Evolutionary conservation across 257 asterid species (phyloP).

Genomic region (Eustoma russellianum): DNA sequence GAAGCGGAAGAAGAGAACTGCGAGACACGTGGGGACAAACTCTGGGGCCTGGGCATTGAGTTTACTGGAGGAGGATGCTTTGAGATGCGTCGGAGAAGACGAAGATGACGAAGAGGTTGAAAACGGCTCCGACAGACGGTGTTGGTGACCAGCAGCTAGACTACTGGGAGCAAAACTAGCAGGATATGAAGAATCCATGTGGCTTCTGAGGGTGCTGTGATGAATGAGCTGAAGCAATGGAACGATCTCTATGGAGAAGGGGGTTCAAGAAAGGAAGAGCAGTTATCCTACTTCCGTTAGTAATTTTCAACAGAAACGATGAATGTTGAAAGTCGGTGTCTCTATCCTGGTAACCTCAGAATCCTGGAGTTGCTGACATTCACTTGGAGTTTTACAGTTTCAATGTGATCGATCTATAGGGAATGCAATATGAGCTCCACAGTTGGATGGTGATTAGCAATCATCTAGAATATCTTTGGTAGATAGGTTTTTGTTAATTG

Average conservation of each 20-base stretch:
- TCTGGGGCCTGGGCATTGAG: constrained; percentile 82
- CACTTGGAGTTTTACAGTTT: no score
- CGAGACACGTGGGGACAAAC: constrained; percentile 51
- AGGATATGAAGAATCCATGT: constrained; percentile 12
- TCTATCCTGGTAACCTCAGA: no score
- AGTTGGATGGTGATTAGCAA: no score
- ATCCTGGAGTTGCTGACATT: no score
- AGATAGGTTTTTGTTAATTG: no score
- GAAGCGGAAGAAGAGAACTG: constrained; percentile 26
- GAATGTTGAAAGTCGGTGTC: no score
- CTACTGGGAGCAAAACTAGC: constrained; percentile 3
- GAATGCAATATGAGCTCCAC: no score
- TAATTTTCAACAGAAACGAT: no score
- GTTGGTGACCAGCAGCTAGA: constrained; percentile 9
- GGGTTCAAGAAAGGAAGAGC: constrained; percentile 82
- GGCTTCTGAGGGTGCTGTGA: constrained; percentile 83
- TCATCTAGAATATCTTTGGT: no score
- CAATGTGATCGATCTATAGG: no score
- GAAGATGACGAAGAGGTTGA: constrained; percentile 9
- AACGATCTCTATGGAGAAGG: constrained; percentile 94
- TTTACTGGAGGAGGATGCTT: constrained; percentile 23
- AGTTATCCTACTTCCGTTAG: constrained; percentile 73
- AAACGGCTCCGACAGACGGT: neutral
- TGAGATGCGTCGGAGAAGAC: constrained; percentile 9
- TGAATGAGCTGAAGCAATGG: constrained; percentile 93